phyloP scores from a whole-genome alignment of 1,284 basidiomycete genomes.

The Kalmanozyma brasiliensis region DNA sequence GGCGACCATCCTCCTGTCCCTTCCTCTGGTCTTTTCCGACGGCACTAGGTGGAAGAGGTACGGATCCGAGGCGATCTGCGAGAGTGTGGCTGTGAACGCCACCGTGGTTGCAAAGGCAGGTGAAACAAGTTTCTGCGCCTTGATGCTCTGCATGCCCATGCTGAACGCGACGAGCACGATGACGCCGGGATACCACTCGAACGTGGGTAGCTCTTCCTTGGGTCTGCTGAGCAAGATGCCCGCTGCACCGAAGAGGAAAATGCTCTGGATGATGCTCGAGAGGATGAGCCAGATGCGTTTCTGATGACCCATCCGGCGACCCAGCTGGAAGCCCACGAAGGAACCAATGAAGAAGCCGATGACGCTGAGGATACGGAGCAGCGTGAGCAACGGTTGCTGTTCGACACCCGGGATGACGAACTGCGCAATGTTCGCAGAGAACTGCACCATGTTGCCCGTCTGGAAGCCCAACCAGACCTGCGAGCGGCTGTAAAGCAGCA shows the following conservation, averaged over 20 bases:
- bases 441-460: conserved; percentile 62
- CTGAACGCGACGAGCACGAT: conserved; percentile 50
- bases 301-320: conserved; percentile 43
- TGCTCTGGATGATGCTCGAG: conserved; percentile 52
- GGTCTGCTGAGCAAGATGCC: conserved; percentile 56
- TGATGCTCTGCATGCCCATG: conserved; percentile 59
- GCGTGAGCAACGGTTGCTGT: conserved; percentile 44
- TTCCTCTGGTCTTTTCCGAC: conserved; percentile 41
- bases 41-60: conserved; percentile 53
- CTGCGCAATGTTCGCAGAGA: conserved; percentile 60
- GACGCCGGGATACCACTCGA: conserved; percentile 52
- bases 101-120: conserved; percentile 60
- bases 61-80: conserved; percentile 61
- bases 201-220: conserved; percentile 46
- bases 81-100: conserved; percentile 60
- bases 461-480: conserved; percentile 59
- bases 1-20: conserved; percentile 54
- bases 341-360: conserved; percentile 56
- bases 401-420: conserved; percentile 53
- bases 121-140: conserved; percentile 58
- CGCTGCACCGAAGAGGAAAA: conserved; percentile 47
- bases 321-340: conserved; percentile 34
- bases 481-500: conserved; percentile 53
- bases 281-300: conserved; percentile 48
- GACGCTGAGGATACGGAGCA: conserved; percentile 50